Evolutionary conservation across 1,284 basidiomycete genomes (phyloP), one percentile per base, ranked within the genome.

Genomic region (Puccinia coronata): DNA sequence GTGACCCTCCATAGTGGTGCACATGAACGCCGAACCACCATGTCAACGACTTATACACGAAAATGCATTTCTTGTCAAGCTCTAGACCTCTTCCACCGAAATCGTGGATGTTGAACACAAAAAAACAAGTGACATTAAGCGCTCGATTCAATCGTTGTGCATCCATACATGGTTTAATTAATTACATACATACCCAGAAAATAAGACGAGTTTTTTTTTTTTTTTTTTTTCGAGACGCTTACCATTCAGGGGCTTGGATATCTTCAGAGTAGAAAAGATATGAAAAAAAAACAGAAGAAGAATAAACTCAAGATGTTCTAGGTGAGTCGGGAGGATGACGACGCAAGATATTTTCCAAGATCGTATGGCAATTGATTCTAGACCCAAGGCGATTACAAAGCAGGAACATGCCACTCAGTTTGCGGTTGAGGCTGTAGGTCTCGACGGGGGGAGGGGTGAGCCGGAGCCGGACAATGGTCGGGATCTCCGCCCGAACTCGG

Each of bases 401-500:
- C 83, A 99, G 87, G 87, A 99, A 98, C 2, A 94, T 92, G 0
- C 96, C 96, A 83, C 94, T 95, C 83, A 98, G 86, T 89, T 98
- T 99, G 85, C 96, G 88, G 86, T 99, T 99, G 76, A 98, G 87
- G 85, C 92, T 94, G 86, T 98, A 98, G 0, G 96, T 98, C 87
- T 98, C 95, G 82, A 90, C 88, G 0, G 96, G 96, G 0, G 96
- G 96, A 2, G 96, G 96, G 1, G 94, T 96, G 36, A 96, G 89
- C 69, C 96, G 89, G 85, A 98, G 90, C 83, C 90, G 88, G 78
- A 99, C 89, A 95, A 99, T 98, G 77, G 93, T 88, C 2, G 96
- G 96, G 82, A 99, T 98, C 72, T 91, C 90, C 1, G 88, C 90
- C 36, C 93, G 89, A 81, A 96, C 94, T 82, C 90, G 88, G 16